Percentiles rank a stretch among this genome's conserved stretches.
Conservation (phyloP, 164 flowering plant species). For the Platanus orientalis region DNA sequence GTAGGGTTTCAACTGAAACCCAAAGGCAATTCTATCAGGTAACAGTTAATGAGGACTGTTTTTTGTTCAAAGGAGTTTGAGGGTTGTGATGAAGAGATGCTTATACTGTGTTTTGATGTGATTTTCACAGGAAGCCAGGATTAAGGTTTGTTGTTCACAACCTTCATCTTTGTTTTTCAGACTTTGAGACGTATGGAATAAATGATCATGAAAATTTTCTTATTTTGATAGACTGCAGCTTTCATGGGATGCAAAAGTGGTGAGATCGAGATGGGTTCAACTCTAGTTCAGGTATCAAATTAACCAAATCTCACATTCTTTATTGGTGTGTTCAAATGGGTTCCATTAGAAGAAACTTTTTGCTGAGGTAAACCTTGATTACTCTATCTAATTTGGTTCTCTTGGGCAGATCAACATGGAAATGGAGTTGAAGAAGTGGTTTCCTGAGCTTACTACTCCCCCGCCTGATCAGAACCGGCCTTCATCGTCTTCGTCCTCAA, state of each 20-base stretch:
- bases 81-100: conserved; percentile 3
- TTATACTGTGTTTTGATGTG: conserved; percentile 5
- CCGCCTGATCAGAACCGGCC: conserved; percentile 25
- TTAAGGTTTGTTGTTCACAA: conserved; percentile 47
- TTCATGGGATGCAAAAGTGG: conserved; percentile 70
- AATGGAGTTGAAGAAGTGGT: conserved; percentile 34
- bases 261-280: conserved; percentile 70
- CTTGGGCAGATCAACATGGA: conserved; percentile 37
- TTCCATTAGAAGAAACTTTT: background rate
- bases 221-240: conserved; percentile 36
- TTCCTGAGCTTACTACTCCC: conserved; percentile 32
- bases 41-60: background rate
- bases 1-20: conserved; percentile 26
- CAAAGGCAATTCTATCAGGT: conserved; percentile 80
- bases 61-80: background rate
- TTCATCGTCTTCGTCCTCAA: conserved; percentile 65
- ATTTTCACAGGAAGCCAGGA: conserved; percentile 63
- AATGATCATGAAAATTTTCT: background rate
- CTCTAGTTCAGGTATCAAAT: conserved; percentile 26
- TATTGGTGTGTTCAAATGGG: background rate
- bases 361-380: background rate
- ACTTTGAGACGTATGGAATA: background rate
- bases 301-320: background rate
- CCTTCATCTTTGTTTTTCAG: background rate
- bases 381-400: background rate